Evolutionary conservation across 2,329 filamentous ascomycete species (phyloP).

Genomic region (Aspergillus sp.): DNA sequence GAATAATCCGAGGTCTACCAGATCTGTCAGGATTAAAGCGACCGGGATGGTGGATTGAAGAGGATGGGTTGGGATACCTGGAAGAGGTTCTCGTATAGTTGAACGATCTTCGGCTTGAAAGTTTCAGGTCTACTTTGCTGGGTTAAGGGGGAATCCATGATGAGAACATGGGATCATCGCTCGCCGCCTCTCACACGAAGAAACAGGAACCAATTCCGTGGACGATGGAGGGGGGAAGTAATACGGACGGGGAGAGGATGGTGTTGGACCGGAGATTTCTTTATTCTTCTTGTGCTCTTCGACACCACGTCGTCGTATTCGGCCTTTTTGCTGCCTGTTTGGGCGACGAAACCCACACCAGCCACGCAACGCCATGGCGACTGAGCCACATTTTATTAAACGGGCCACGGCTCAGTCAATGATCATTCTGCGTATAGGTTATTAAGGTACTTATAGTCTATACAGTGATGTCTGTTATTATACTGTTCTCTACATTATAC

Average conservation of each 20-base stretch:
- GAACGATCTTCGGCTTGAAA: conserved; percentile 91
- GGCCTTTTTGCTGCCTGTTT: conserved; percentile 15
- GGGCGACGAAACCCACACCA: conserved; percentile 10
- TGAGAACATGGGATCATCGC: conserved; percentile 19
- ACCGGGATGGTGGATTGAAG: not conserved
- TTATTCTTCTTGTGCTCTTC: conserved; percentile 1
- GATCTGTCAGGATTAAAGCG: conserved; percentile 12
- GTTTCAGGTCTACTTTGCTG: conserved; percentile 86
- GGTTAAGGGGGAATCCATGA: conserved; percentile 91
- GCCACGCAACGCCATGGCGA: conserved; percentile 7
- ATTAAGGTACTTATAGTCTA: no score
- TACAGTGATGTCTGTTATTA: no score
- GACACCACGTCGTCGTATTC: conserved; percentile 13
- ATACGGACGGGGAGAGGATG: conserved; percentile 4
- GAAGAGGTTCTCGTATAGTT: conserved; percentile 84
- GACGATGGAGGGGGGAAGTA: conserved; percentile 11
- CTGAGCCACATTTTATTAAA: conserved; percentile 6
- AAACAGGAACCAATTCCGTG: not conserved
- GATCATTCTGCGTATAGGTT: not conserved
- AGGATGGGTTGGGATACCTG: conserved; percentile 42
- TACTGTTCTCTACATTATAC: no score
- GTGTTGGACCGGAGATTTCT: not conserved
- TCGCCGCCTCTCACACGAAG: conserved; percentile 3
- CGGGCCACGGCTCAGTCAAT: not conserved
- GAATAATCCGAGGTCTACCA: conserved; percentile 62